Percentiles rank a stretch among this genome's conserved stretches.
These are phyloP conservation scores for Termitomyces sp. DNA, from an alignment of 768 basidiomycete species.

Conservation along the genomic window DNA sequence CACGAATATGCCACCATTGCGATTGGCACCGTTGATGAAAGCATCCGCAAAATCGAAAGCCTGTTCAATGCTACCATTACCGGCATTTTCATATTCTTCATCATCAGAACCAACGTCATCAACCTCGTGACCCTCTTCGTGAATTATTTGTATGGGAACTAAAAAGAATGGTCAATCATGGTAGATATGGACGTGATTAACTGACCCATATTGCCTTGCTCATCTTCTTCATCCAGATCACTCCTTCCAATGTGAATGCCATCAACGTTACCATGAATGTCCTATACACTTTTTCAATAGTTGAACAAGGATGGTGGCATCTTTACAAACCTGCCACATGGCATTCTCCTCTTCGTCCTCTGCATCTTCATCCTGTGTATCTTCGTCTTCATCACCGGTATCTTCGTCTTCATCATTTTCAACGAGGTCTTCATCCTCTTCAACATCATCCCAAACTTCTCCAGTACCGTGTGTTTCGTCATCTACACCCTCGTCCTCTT, in stretches of 20 bases:
- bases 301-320: neutral
- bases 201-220: constrained; percentile 42
- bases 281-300: constrained; percentile 25
- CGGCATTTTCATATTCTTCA: constrained; percentile 46
- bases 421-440: constrained; percentile 61
- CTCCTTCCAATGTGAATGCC: constrained; percentile 40
- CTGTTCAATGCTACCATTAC: constrained; percentile 35
- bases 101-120: constrained; percentile 55
- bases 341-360: constrained; percentile 46
- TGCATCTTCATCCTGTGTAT: constrained; percentile 44
- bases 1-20: constrained; percentile 42
- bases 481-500: constrained; percentile 60
- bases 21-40: constrained; percentile 37
- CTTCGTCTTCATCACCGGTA: constrained; percentile 36
- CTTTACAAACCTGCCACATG: constrained; percentile 49
- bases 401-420: constrained; percentile 47
- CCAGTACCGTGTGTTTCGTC: constrained; percentile 52
- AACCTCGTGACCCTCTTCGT: constrained; percentile 56
- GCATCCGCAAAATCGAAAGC: constrained; percentile 52
- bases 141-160: constrained; percentile 53
- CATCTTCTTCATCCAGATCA: constrained; percentile 57
- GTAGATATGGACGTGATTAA: neutral
- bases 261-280: constrained; percentile 45
- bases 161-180: constrained; percentile 1
- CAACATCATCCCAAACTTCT: constrained; percentile 64